These are phyloP conservation scores for Epichloe sylvatica DNA, from an alignment of 2,329 filamentous ascomycete species.

Conservation along the genomic window DNA sequence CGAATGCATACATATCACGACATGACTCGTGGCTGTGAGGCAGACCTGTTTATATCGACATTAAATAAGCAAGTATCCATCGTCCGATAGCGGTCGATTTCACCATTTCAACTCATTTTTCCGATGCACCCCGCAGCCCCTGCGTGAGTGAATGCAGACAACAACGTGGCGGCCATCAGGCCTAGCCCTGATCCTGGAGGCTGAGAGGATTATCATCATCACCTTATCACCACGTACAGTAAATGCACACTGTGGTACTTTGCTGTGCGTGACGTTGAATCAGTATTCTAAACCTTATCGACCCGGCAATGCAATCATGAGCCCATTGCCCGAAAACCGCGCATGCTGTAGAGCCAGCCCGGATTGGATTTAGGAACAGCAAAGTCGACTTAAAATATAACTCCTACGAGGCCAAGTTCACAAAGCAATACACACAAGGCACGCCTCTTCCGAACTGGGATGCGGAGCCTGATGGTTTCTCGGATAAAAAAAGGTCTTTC, in stretches of 20 bases:
- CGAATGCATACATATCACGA: not conserved
- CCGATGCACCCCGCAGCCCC: not conserved
- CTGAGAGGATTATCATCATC: too few relatives aligned
- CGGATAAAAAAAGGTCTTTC: too few relatives aligned
- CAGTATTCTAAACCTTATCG: not conserved
- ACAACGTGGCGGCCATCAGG: constrained; percentile 1
- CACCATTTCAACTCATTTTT: not conserved
- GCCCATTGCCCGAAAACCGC: not conserved
- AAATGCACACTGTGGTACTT: too few relatives aligned
- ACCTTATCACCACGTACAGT: too few relatives aligned
- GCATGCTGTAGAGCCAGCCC: not conserved
- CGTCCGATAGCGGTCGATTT: not conserved
- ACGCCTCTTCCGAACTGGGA: not conserved
- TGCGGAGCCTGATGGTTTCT: too few relatives aligned
- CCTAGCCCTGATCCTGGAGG: not conserved
- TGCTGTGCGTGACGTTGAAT: too few relatives aligned
- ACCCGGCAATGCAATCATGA: not conserved
- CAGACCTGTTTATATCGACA: not conserved
- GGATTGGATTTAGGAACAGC: not conserved
- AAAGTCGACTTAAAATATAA: not conserved
- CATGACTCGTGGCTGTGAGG: not conserved
- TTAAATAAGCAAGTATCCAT: not conserved
- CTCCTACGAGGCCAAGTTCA: not conserved
- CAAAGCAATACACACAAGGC: not conserved
- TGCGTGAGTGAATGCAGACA: not conserved